Evolutionary conservation across 352 stramenopile species (phyloP), one percentile per base, ranked within the genome.

Genomic region (Phytophthora tentaculata): DNA sequence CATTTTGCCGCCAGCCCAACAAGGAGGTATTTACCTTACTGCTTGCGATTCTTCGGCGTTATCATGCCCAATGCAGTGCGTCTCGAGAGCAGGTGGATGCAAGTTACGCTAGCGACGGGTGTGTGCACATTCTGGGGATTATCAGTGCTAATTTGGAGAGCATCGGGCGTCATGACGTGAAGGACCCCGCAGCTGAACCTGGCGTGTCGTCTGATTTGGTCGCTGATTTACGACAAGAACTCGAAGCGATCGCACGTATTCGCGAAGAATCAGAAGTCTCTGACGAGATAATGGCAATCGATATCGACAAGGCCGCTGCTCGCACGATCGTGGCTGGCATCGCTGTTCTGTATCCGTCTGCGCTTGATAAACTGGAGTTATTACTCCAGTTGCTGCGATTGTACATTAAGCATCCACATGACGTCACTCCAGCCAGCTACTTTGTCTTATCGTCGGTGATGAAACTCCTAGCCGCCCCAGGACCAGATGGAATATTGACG

Each of bases 1-100:
- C 88, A 0, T 96, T 91, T 64, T 89, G 74, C 32, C 75, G 86
- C 0, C 88, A 96, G 44, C 88, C 88, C 7, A 83, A 65, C 39
- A 76, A 78, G 23, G 63, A 84, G 14, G 77, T 88, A 20, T 78
- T 96, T 52, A 55, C 63, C 3, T 56, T 87, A 47, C 45, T 94
- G 0, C 52, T 92, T 39, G 54, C 47, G 1, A 81, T 94, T 52
- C 70, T 96, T n/a, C 48, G 69, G 28, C 63, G 52, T 49, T 84
- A 86, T 24, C 67, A 72, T 41, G 14, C 20, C n/a, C 43, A 57
- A 39, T 69, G 20, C 23, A 29, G 52, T 48, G 23, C 20, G 23
- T 28, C 4, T 56, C 24, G 17, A 12, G 50, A 28, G 8, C 37
- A 43, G 35, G 24, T 9, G 13, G 29, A 47, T 20, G 39, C 29